A percentile compares a stretch with the other conserved stretches of the same genome.
Evolutionary conservation across 23 red algal species (phyloP).

Genomic region (Gracilaria domingensis): DNA sequence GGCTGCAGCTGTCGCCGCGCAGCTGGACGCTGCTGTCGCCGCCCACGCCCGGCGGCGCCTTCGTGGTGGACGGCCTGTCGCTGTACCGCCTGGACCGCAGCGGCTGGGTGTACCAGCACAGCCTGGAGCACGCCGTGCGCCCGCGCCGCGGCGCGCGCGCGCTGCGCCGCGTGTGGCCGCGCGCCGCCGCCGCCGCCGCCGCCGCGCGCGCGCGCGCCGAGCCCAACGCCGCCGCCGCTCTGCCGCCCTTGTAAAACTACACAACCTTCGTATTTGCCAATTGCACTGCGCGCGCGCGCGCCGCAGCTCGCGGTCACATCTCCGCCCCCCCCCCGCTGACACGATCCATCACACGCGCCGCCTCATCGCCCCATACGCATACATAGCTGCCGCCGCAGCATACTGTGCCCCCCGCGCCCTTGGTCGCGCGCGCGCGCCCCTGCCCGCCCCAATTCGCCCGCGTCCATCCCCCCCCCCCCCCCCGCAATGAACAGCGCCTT

Average conservation of each 20-base stretch:
- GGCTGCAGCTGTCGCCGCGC: slow-evolving; percentile 39
- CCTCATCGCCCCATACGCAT: neutral
- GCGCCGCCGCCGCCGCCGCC: neutral
- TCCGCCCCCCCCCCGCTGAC: neutral
- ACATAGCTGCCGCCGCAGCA: no score
- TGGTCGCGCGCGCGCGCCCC: no score
- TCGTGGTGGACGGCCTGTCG: slow-evolving; percentile 69
- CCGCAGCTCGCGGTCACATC: neutral
- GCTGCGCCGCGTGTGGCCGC: neutral
- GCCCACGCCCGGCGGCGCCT: neutral
- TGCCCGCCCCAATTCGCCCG: no score
- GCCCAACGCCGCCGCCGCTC: no score
- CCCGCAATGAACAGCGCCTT: neutral
- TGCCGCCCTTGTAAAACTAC: no score
- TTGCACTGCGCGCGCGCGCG: neutral
- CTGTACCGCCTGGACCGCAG: slow-evolving; percentile 54
- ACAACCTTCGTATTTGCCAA: no score
- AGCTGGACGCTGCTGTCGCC: slow-evolving; percentile 48
- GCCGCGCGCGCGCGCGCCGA: no score
- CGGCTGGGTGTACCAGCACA: slow-evolving; percentile 66
- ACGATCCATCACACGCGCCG: neutral
- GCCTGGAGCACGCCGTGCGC: slow-evolving; percentile 51
- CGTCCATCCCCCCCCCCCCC: neutral
- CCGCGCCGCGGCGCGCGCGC: neutral
- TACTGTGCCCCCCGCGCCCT: no score